Evolutionary conservation across 2,329 filamentous ascomycete genomes (phyloP).

Genomic region (Curvularia verruculosa): DNA sequence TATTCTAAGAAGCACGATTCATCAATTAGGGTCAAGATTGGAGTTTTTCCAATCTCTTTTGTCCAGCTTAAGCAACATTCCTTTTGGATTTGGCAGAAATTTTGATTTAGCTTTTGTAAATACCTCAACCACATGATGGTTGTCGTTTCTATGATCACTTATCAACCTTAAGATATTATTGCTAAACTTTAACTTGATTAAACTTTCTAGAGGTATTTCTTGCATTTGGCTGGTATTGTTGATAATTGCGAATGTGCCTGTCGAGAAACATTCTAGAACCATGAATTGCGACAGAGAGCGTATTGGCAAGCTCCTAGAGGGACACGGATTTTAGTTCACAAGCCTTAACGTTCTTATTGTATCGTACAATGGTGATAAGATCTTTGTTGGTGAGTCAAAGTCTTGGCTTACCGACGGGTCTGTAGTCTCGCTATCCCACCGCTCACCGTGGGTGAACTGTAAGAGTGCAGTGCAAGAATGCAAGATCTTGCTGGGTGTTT

Average conservation of each 20-base stretch:
- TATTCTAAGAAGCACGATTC: background rate
- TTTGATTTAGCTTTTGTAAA: constrained; percentile 4
- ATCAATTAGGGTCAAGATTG: background rate
- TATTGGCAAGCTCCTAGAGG: constrained; percentile 3
- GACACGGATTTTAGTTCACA: background rate
- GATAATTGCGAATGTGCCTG: constrained; percentile 2
- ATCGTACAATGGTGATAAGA: constrained; percentile 7
- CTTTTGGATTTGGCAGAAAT: constrained; percentile 3
- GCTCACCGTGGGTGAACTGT: constrained; percentile 5
- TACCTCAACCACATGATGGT: background rate
- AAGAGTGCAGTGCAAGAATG: constrained; percentile 7
- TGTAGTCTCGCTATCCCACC: background rate
- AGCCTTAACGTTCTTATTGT: constrained; percentile 2
- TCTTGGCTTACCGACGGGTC: constrained; percentile 1
- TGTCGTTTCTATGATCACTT: background rate
- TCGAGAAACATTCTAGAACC: background rate
- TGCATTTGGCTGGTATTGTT: background rate
- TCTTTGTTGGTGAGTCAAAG: constrained; percentile 5
- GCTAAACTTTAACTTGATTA: background rate
- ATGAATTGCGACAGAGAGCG: constrained; percentile 1
- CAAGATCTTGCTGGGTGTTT: constrained; percentile 3
- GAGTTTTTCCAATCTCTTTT: background rate
- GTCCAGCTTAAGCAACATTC: constrained; percentile 2
- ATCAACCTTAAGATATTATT: background rate
- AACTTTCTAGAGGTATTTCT: constrained; percentile 1